Conservation (phyloP, 495 filamentous ascomycete species). For the Immersiella caudata region DNA sequence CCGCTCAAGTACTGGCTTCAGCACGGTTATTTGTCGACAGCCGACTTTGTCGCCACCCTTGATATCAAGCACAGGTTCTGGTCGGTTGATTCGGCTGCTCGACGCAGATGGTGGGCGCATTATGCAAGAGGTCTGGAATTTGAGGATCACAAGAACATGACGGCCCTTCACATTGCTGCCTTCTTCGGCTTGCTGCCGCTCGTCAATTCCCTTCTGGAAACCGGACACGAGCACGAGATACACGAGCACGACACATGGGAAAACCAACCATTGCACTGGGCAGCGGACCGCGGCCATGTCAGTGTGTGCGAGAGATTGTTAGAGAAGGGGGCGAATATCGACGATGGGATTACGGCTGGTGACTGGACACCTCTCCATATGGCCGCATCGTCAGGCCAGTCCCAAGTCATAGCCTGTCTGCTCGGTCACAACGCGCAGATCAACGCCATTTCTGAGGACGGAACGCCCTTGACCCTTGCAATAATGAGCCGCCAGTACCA, state of each 20-base stretch:
- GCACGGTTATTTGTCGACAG: constrained; percentile 17
- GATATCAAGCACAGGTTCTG: constrained; percentile 23
- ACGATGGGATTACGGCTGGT: constrained; percentile 9
- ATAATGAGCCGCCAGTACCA: not conserved
- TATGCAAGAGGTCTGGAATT: constrained; percentile 4
- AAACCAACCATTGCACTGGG: constrained; percentile 22
- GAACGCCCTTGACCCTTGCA: constrained; percentile 18
- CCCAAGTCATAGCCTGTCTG: constrained; percentile 14
- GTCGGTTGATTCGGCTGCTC: constrained; percentile 21
- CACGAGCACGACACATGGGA: constrained; percentile 17
- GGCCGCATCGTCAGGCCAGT: constrained; percentile 17
- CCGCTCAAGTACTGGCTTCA: constrained; percentile 23
- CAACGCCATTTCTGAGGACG: constrained; percentile 20
- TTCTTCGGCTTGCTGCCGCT: constrained; percentile 21
- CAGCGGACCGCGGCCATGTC: constrained; percentile 13
- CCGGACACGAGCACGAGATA: constrained; percentile 19
- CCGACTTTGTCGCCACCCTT: constrained; percentile 22
- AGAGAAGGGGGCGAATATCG: constrained; percentile 11
- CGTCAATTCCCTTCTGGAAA: constrained; percentile 20
- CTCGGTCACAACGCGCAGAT: constrained; percentile 4
- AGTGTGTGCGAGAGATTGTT: constrained; percentile 18
- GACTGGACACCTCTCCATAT: constrained; percentile 24
- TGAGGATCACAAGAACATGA: constrained; percentile 17
- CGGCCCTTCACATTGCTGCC: constrained; percentile 20
- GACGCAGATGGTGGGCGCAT: constrained; percentile 18